Percentiles rank a stretch among this genome's conserved stretches.
Conservation (phyloP, 257 asterid species). For the Przewalskia tangutica region DNA sequence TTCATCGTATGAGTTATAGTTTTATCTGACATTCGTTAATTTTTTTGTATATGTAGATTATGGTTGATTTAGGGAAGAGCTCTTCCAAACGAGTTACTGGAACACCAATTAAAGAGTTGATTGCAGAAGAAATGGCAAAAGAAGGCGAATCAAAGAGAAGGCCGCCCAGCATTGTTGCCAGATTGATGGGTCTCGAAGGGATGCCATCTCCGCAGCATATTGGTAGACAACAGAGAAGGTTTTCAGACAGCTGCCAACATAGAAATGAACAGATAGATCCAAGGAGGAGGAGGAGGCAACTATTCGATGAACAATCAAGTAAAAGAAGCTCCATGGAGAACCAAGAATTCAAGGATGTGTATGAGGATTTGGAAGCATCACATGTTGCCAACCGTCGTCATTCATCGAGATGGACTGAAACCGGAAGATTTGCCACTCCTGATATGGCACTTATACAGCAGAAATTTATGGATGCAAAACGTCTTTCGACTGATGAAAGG, state of each 20-base stretch:
- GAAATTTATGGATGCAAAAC: slow-evolving; percentile 43
- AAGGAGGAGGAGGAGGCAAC: slow-evolving; percentile 20
- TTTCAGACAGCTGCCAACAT: slow-evolving; percentile 34
- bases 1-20: neutral
- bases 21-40: slow-evolving; percentile 1
- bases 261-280: slow-evolving; percentile 14
- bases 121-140: slow-evolving; percentile 65
- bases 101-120: slow-evolving; percentile 57
- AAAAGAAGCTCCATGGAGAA: slow-evolving; percentile 42
- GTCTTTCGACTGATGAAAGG: slow-evolving; percentile 31
- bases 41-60: slow-evolving; percentile 29
- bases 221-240: slow-evolving; percentile 40
- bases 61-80: slow-evolving; percentile 38
- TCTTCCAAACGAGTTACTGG: slow-evolving; percentile 35
- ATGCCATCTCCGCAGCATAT: slow-evolving; percentile 51
- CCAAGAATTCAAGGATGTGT: slow-evolving; percentile 61
- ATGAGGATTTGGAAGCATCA: slow-evolving; percentile 85
- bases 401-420: slow-evolving; percentile 54
- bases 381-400: slow-evolving; percentile 49
- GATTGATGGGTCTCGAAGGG: slow-evolving; percentile 83
- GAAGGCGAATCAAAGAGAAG: slow-evolving; percentile 54
- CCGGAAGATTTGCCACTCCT: slow-evolving; percentile 37
- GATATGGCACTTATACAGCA: slow-evolving; percentile 47
- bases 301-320: slow-evolving; percentile 19
- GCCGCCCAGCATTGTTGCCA: slow-evolving; percentile 56